Conservation (phyloP, 2,329 filamentous ascomycete genomes). For the Penicillium sp. region DNA sequence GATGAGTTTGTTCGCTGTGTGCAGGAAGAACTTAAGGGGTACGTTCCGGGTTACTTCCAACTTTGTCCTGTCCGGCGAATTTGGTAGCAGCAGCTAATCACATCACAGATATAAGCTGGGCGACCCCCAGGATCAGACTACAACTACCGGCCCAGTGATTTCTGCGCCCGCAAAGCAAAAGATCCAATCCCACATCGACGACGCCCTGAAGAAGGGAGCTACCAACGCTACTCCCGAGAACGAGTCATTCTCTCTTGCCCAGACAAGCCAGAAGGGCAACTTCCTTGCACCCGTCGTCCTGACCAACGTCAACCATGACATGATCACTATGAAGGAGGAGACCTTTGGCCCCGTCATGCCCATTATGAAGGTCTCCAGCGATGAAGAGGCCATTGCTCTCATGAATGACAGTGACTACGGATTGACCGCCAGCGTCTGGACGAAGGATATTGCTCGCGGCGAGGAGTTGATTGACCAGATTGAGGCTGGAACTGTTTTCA, state of each 20-base stretch:
- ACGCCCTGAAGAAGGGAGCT: slow-evolving; percentile 79
- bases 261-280: slow-evolving; percentile 72
- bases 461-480: slow-evolving; percentile 75
- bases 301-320: slow-evolving; percentile 73
- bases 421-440: slow-evolving; percentile 91
- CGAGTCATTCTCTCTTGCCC: slow-evolving; percentile 63
- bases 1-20: slow-evolving; percentile 79
- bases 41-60: slow-evolving; percentile 1
- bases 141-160: slow-evolving; percentile 82
- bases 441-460: slow-evolving; percentile 74
- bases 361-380: slow-evolving; percentile 77
- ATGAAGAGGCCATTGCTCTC: slow-evolving; percentile 74
- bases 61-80: no score
- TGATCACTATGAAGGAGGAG: slow-evolving; percentile 88
- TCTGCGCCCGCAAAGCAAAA: slow-evolving; percentile 73
- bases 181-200: slow-evolving; percentile 75
- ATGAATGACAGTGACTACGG: slow-evolving; percentile 96
- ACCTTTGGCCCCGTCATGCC: slow-evolving; percentile 91
- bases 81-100: neutral
- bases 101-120: slow-evolving; percentile 51
- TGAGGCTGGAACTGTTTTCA: slow-evolving; percentile 89
- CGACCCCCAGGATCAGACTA: slow-evolving; percentile 72
- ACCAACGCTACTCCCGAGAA: slow-evolving; percentile 78
- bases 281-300: slow-evolving; percentile 82
- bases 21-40: slow-evolving; percentile 72